Percentiles rank a stretch among this genome's conserved stretches.
Conservation (phyloP, 2,329 filamentous ascomycete genomes). For the Alternaria consortialis region DNA sequence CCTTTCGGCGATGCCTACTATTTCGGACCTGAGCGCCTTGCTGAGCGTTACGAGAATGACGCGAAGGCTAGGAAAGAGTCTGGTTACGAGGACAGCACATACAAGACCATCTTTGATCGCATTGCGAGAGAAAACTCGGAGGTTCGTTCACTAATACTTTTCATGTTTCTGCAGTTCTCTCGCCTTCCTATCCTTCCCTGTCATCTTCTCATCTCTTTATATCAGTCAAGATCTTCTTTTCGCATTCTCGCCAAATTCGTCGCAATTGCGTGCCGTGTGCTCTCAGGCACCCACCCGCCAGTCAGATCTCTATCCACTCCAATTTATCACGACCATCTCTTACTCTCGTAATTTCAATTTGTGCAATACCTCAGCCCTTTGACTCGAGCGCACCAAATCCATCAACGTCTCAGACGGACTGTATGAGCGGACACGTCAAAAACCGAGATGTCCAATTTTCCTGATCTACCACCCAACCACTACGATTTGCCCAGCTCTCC, state of each 20-base stretch:
- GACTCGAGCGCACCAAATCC: not conserved
- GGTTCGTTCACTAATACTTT: slow-evolving; percentile 62
- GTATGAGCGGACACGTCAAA: not conserved
- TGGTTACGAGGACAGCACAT: slow-evolving; percentile 76
- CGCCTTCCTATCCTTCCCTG: not conserved
- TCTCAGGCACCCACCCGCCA: not conserved
- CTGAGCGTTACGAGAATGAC: slow-evolving; percentile 79
- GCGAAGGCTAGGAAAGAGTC: slow-evolving; percentile 62
- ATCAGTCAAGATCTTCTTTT: slow-evolving; percentile 4
- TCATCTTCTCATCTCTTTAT: not conserved
- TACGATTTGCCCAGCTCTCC: not conserved
- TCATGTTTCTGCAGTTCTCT: not conserved
- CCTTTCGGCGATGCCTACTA: slow-evolving; percentile 98
- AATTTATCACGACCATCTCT: not conserved
- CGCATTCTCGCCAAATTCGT: slow-evolving; percentile 17
- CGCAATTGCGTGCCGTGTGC: slow-evolving; percentile 25
- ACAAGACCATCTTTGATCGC: slow-evolving; percentile 77
- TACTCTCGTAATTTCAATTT: not conserved
- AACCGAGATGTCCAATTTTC: not conserved
- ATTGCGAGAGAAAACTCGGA: slow-evolving; percentile 77
- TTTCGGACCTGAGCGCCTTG: slow-evolving; percentile 89
- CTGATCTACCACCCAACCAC: not conserved
- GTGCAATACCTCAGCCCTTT: not conserved
- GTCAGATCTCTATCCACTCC: not conserved
- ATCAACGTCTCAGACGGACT: not conserved